Base-by-base conservation (phyloP, 768 basidiomycete genomes). In the Auriscalpium orientale region DNA sequence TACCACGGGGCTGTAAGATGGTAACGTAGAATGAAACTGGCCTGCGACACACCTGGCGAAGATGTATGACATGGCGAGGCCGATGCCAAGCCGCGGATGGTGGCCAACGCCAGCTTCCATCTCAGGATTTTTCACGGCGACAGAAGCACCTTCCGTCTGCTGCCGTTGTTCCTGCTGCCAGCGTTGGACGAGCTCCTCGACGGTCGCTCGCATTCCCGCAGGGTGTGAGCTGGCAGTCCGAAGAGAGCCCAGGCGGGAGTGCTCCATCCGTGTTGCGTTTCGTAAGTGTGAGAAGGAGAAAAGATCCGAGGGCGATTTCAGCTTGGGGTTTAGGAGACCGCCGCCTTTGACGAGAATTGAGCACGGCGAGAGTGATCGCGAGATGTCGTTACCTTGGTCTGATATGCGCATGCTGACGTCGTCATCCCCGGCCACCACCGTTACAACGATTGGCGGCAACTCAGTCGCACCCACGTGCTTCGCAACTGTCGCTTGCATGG, bases 271-370 rank as follows among this genome's bases (percentile, higher is more conserved):
- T 20, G 81, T 73, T 1, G 86, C 82, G 64, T 91, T 91, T 10
- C 91, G 81, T 28, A 86, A 67, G 68, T 94, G 91, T 4, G 91
- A 93, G 72, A 95, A 94, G 4, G 91, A 94, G 70, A 91, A 92
- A 6, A 94, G 74, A 66, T 93, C 91, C 18, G 85, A 80, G 0
- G 91, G 83, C 1, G 76, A 76, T 56, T 75, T 76, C 50, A 89
- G 77, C 54, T 79, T 71, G 8, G 77, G 65, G 18, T 73, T 76
- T 46, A 72, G 66, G 8, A 94, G 76, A 1, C 91, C 91, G 3
- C 90, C 89, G 38, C 90, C 92, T 87, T 66, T 4, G 51, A 61
- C 46, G 54, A 22, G 55, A 54, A 51, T 58, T 46, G 9, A 18
- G 37, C 21, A 1, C 33, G 35, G 15, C 51, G 20, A 16, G 44